Evolutionary conservation across 2,329 filamentous ascomycete genomes (phyloP), one percentile per base, ranked within the genome.

Genomic region (Phialophora chinensis): DNA sequence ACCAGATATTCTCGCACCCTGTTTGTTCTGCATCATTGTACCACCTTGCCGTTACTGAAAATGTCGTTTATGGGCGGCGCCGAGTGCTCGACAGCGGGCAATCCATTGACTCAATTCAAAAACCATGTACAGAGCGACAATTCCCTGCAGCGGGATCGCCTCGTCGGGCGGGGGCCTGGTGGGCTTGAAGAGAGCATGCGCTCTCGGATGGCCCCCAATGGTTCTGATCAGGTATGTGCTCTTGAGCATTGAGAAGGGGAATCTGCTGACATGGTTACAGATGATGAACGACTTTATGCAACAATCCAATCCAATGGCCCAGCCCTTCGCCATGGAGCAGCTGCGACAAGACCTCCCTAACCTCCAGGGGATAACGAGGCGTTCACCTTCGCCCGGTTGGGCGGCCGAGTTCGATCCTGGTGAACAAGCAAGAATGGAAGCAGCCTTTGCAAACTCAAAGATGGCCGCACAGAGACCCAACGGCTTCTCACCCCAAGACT

Each of bases 51-150:
- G 25, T 49, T 25, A 44, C n/a, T 49, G 71, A 83, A 69, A 72
- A 98, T 99, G 94, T 97, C 94, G 63, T 98, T 99, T 79, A 86
- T 98, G 75, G 92, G 92, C 80, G 93, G 94, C 74, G 91, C 94
- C 74, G 95, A 98, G 83, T 99, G 95, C 85, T 98, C 94, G 64
- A 96, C 95, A 69, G 93, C 91, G 71, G 92, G 90, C 76, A 99
- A 99, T 80, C 95, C 96, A 65, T 88, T 99, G 75, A 94, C 92
- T 77, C 95, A 98, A 84, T 96, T 99, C 79, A 92, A 93, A 71
- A 99, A 99, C 81, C 93, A 97, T 79, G 92, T 95, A 65, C 91
- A 96, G 77, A 92, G 96, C 85, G 95, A 99, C 83, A 96, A 93
- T 81, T 95, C 91, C 65, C 83, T 98, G 65, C 95, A 98, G 81